Evolutionary conservation across 495 filamentous ascomycete genomes (phyloP).

Genomic region (Podospora comata): DNA sequence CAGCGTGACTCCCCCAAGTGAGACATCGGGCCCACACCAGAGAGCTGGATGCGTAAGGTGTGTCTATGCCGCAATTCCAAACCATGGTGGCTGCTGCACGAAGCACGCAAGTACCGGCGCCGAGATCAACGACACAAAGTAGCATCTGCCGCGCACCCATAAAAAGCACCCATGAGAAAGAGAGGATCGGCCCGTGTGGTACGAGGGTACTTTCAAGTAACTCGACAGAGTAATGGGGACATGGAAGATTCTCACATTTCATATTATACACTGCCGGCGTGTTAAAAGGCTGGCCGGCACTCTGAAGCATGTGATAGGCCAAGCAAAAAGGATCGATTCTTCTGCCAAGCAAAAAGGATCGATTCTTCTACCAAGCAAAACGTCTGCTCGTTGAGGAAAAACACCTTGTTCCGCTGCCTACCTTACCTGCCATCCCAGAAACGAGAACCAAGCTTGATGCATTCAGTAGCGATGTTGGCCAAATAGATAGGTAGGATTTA

Average conservation of each 20-base stretch:
- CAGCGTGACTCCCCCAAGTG: conserved; percentile 33
- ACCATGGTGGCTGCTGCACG: conserved; percentile 4
- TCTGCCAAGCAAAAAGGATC: no score
- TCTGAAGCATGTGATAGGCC: neutral
- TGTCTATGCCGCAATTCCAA: neutral
- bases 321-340: neutral
- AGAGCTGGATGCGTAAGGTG: neutral
- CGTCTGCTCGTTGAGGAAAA: neutral
- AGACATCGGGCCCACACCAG: conserved; percentile 37
- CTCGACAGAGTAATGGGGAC: neutral
- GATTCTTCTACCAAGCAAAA: neutral
- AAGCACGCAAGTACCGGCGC: conserved; percentile 17
- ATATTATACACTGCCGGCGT: neutral
- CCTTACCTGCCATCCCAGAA: neutral
- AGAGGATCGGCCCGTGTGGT: conserved; percentile 21
- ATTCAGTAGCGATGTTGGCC: neutral
- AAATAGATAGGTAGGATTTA: neutral
- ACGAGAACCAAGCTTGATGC: neutral
- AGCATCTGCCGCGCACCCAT: conserved; percentile 2
- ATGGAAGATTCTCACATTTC: neutral
- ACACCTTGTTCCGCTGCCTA: neutral
- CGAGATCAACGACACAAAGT: conserved; percentile 18
- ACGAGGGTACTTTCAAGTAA: neutral
- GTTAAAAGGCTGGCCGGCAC: neutral
- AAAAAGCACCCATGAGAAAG: conserved; percentile 8